These are phyloP conservation scores for Botrytis paeoniae DNA, from an alignment of 2,329 filamentous ascomycete species.

Conservation along the genomic window DNA sequence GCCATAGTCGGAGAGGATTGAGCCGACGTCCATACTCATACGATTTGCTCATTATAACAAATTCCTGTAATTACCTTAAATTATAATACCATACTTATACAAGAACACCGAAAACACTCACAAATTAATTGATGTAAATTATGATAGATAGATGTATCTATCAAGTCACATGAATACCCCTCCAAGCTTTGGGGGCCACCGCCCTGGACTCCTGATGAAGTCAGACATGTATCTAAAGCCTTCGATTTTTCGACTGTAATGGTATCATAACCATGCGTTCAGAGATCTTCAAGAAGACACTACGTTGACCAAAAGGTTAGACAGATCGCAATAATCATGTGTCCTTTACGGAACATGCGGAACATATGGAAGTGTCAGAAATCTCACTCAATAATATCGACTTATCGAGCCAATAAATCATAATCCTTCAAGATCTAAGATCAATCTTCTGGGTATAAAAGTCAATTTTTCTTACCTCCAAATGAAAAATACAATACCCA, in stretches of 20 bases:
- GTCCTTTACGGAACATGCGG: not conserved
- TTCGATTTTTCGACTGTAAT: not conserved
- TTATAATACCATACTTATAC: not conserved
- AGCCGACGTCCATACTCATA: not conserved
- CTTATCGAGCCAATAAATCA: not conserved
- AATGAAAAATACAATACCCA: not conserved
- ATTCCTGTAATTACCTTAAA: not conserved
- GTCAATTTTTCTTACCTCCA: no score
- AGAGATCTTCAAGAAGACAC: not conserved
- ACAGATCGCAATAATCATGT: not conserved
- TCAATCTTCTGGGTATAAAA: no score
- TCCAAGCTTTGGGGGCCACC: not conserved
- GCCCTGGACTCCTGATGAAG: not conserved
- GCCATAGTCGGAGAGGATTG: not conserved
- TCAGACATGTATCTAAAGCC: not conserved
- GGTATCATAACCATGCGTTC: not conserved
- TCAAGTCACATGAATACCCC: not conserved
- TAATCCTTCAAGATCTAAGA: not conserved
- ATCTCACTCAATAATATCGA: not conserved
- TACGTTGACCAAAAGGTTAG: not conserved
- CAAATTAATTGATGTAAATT: not conserved
- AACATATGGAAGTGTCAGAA: not conserved
- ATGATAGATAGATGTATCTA: not conserved
- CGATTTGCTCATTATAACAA: not conserved
- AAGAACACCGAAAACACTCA: rapidly evolving